A percentile compares a stretch with the other conserved stretches of the same genome.
These are phyloP conservation scores for Porcisia hertigi DNA, from an alignment of 208 protist species.

Conservation along the genomic window DNA sequence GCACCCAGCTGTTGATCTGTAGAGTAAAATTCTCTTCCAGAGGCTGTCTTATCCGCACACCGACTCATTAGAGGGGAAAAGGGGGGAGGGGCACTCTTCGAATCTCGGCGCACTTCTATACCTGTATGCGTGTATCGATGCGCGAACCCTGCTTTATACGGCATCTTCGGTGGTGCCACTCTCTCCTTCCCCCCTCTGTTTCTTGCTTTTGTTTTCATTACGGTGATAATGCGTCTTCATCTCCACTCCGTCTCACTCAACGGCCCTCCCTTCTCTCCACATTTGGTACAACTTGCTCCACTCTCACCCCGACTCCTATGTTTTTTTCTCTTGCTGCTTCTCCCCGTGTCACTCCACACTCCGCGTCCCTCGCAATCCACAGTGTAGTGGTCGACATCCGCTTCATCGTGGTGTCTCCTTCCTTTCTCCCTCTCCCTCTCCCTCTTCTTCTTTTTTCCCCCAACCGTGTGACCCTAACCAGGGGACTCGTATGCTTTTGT, in stretches of 20 bases:
- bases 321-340: slow-evolving; percentile 1
- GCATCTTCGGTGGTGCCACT: not conserved
- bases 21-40: not conserved
- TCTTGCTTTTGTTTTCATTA: slow-evolving; percentile 11
- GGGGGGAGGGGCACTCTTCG: not conserved
- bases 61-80: not conserved
- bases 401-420: slow-evolving; percentile 3
- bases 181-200: not conserved
- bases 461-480: too few relatives aligned
- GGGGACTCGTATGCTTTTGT: not conserved
- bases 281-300: too few relatives aligned
- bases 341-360: slow-evolving; percentile 11
- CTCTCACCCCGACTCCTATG: too few relatives aligned
- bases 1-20: too few relatives aligned
- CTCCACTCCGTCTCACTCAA: too few relatives aligned
- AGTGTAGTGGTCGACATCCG: not conserved
- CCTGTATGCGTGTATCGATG: not conserved
- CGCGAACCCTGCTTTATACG: not conserved
- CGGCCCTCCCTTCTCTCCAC: too few relatives aligned
- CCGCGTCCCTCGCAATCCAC: not conserved
- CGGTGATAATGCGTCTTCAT: not conserved
- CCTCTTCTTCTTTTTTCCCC: not conserved
- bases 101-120: not conserved
- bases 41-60: not conserved
- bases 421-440: not conserved